Base-by-base conservation (phyloP, 106 monocot genomes). In the Posidonia australis region DNA sequence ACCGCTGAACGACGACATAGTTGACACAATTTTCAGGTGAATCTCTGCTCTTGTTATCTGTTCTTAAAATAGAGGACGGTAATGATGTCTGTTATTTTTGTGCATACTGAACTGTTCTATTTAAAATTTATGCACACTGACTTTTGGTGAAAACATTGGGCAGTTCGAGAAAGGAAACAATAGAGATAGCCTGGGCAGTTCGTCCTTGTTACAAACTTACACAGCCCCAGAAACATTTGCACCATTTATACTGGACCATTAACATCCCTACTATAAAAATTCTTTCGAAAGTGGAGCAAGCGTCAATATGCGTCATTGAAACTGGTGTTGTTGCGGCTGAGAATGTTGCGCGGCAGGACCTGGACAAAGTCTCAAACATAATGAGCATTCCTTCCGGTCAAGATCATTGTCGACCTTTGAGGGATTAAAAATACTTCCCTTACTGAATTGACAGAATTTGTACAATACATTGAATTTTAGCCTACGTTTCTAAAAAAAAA, bases 201-300 rank as follows among this genome's bases (percentile, higher is more conserved):
- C 91, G 91, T 77, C 98, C 98, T 60, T 87, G 81, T 67, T 98
- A n/a, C n/a, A n/a, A n/a, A n/a, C n/a, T n/a, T n/a, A 74, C 56
- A 31, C 77, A 70, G 91, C 91, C 62, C 98, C 98, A 11, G 98
- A 98, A 72, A 77, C 67, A 0, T 98, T 91, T 73, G 84, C 98
- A 17, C 91, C 91, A n/a, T 81, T 91, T 56, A 14, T 91, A 14
- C 46, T 98, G 22, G 98, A 98, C 66, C 76, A 77, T 23, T 60
- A 48, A 16, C 98, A 98, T 74, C 66, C 91, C n/a, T 98, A 91
- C 66, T 98, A 98, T 68, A 83, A 91, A 56, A 98, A 98, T 67
- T 77, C 91, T 10, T 98, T 98, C 60, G 98, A 98, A 81, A 98
- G 77, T 70, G 98, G 83, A 1, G 91, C 98, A 5, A 98, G 98